Conservation (phyloP, 495 filamentous ascomycete genomes). For the Lepraria neglecta region DNA sequence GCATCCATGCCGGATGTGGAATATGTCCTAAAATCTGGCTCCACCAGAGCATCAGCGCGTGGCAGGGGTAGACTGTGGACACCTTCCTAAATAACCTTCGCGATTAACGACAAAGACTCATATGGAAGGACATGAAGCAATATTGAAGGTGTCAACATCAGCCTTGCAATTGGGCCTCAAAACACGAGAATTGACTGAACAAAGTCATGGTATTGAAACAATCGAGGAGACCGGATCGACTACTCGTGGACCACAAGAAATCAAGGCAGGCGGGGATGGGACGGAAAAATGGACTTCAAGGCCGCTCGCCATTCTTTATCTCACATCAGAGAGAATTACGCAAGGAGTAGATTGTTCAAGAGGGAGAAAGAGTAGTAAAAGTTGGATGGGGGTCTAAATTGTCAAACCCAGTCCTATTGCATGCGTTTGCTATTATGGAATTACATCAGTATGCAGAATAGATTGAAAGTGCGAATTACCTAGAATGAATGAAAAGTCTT, state of each 20-base stretch:
- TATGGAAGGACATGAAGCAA: background rate
- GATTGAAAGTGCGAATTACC: background rate
- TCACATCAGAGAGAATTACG: background rate
- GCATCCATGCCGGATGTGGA: conserved; percentile 25
- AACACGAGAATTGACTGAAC: background rate
- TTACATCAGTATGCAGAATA: conserved; percentile 9
- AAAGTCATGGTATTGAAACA: background rate
- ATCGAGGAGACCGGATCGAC: background rate
- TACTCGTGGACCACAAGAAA: background rate
- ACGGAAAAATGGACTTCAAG: no score
- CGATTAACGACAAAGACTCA: background rate
- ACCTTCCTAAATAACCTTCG: background rate
- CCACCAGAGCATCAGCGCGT: conserved; percentile 26
- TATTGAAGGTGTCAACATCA: background rate
- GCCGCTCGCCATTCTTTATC: no score
- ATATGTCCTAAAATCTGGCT: conserved; percentile 29
- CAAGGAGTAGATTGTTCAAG: background rate
- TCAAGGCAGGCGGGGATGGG: no score
- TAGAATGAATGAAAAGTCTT: conserved; percentile 13
- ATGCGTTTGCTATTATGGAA: background rate
- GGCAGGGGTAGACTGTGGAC: conserved; percentile 47
- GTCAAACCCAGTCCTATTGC: conserved; percentile 6
- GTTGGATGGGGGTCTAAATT: conserved; percentile 8
- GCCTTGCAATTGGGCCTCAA: background rate
- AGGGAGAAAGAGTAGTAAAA: background rate